Evolutionary conservation across 495 filamentous ascomycete genomes (phyloP), one percentile per base, ranked within the genome.

Genomic region (Aspergillus saccharolyticus): DNA sequence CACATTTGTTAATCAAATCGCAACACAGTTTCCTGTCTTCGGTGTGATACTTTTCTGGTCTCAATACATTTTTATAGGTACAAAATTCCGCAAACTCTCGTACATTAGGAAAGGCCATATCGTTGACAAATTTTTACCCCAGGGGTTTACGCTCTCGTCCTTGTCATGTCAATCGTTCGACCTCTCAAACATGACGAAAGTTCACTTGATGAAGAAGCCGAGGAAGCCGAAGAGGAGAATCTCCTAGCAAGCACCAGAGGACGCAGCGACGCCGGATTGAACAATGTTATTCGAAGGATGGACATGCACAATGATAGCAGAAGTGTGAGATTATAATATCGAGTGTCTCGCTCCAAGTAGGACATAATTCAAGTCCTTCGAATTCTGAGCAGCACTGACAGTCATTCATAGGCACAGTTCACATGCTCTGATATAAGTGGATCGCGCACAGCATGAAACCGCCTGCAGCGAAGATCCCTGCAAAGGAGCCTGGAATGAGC

Each of bases 11-110:
- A 96, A 98, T 68, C 85, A 91, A 28, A 81, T 97, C 42, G 95
- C 89, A n/a, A 76, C 97, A 58, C 94, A 93, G 72, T 98, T 91
- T 78, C 93, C 95, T 16, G 89, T 96, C 66, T 96, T 98, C 71
- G 94, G 94, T n/a, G 87, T 83, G 33, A 77, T 97, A 14, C 81
- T 88, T 57, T 98, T 97, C 74, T 97, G 91, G 92, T 89, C 89
- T 0, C 95, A 97, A 66, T 96, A 96, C 64, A 85, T 79, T 14
- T 97, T 97, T 73, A 72, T 97, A 46, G 90, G 83, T 80, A 78
- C 64, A 71, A 48, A 25, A 20, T 28, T 45, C 50, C 30, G 16
- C 8, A 6, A 22, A 39, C 25, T 39, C 4, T 12, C 33, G 33
- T 12, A 39, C 10, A 18, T 0, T 18, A 53, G 0, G 9, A 10